Conservation (phyloP, 768 basidiomycete species). For the Agrocybe chaxingu region DNA sequence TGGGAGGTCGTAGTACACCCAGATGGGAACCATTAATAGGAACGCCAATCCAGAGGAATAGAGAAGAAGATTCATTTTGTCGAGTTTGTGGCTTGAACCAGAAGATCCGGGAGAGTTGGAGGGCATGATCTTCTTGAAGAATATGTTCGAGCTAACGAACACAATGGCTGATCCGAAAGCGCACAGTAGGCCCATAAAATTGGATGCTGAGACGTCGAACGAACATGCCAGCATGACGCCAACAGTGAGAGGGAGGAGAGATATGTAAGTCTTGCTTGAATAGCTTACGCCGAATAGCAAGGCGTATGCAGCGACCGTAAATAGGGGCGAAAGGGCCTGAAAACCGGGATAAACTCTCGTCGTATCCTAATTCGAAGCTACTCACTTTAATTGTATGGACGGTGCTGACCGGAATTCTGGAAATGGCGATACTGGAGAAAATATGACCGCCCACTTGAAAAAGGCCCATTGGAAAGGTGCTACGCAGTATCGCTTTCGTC, state of each 20-base stretch:
- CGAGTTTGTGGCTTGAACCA: conserved; percentile 69
- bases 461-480: conserved; percentile 91
- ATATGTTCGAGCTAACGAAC: conserved; percentile 97
- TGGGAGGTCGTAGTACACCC: conserved; percentile 86
- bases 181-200: conserved; percentile 82
- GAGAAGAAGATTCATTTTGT: conserved; percentile 94
- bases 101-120: conserved; percentile 38
- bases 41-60: conserved; percentile 96
- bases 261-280: conserved; percentile 86
- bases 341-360: background rate
- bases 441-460: conserved; percentile 99
- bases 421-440: conserved; percentile 96
- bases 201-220: conserved; percentile 87
- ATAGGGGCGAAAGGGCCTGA: conserved; percentile 93
- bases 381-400: conserved; percentile 98
- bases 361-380: conserved; percentile 1
- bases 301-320: conserved; percentile 96
- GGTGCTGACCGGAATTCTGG: conserved; percentile 93
- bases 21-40: conserved; percentile 92
- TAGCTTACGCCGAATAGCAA: conserved; percentile 92
- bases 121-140: conserved; percentile 98
- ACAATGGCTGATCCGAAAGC: conserved; percentile 96
- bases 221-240: conserved; percentile 98
- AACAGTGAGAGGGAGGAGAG: conserved; percentile 89
- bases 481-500: conserved; percentile 66